Evolutionary conservation across 2,329 filamentous ascomycete species (phyloP).

Genomic region (Scytalidium lignicola): DNA sequence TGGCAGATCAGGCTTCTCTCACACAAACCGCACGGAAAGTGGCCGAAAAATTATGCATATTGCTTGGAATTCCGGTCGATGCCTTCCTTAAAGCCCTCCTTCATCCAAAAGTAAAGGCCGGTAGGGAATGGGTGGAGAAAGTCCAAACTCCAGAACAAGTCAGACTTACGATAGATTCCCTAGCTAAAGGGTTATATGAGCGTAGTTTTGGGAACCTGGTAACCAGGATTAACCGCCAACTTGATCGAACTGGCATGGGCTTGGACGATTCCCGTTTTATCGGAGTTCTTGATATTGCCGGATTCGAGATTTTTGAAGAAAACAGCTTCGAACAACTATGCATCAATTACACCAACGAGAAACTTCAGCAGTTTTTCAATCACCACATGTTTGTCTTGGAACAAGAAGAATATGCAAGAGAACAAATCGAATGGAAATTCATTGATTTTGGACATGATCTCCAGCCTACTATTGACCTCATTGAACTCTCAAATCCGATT

Average conservation of each 20-base stretch:
- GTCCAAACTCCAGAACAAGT: conserved; percentile 97
- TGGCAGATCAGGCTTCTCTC: conserved; percentile 84
- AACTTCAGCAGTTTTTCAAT: conserved; percentile 98
- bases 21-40: conserved; percentile 69
- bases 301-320: conserved; percentile 96
- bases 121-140: conserved; percentile 97
- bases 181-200: conserved; percentile 97
- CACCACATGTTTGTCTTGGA: conserved; percentile 99
- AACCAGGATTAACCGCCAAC: conserved; percentile 81
- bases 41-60: conserved; percentile 71
- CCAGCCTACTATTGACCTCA: conserved; percentile 95
- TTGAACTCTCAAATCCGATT: conserved; percentile 92
- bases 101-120: conserved; percentile 91
- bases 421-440: conserved; percentile 99
- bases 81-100: conserved; percentile 83
- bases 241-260: conserved; percentile 79
- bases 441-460: conserved; percentile 97
- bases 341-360: conserved; percentile 99
- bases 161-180: conserved; percentile 78
- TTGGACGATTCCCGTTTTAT: conserved; percentile 93
- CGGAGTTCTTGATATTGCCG: conserved; percentile 96
- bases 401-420: conserved; percentile 94
- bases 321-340: conserved; percentile 99
- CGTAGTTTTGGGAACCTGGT: conserved; percentile 92
- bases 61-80: conserved; percentile 80